Base-by-base conservation (phyloP, 306 rosid species). In the peach (Prunus persica) region DNA sequence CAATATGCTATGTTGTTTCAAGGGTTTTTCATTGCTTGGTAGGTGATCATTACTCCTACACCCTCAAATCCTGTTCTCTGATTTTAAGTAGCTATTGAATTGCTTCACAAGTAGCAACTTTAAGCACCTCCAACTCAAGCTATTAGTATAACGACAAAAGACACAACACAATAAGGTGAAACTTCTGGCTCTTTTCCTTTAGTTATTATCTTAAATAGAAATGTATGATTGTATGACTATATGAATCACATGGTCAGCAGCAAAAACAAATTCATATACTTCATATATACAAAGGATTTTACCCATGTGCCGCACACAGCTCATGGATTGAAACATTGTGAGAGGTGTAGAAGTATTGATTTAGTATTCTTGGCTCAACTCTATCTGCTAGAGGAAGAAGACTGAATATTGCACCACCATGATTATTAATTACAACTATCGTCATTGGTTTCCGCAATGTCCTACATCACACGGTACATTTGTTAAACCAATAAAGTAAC, bases 361-460 rank as follows among this genome's bases (percentile, higher is more conserved):
- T 78, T 68, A 94, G 69, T 54, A 90, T 88, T 71, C 73, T 71
- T 41, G 88, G 86, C 41, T 90, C 89, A 24, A 83, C 85, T 86
- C 74, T 89, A 72, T 92, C 88, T 54, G 91, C 96, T 78, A 90
- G 74, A 11, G 98, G 97, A 79, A 94, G 97, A 67, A 84, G 84
- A 75, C 98, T 89, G 87, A 94, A 94, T 81, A 94, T 94, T 74
- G 89, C 98, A 82, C 98, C 98, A 76, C 98, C 98, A 38, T 84
- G 97, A 82, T 94, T 94, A 82, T 94, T 94, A 76, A 89, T 77
- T 77, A 92, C 93, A 62, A 94, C 76, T 71, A 94, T 79, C 7
- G 95, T 92, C 90, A 94, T 88, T 68, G 98, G 96, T 85, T 89
- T 94, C 89, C 98, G 88, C 76, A 78, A 67, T 50, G 76, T 78